Percentiles rank a stretch among this genome's conserved stretches.
phyloP scores from a whole-genome alignment of 2,329 filamentous ascomycete genomes.

The Claviceps purpurea region DNA sequence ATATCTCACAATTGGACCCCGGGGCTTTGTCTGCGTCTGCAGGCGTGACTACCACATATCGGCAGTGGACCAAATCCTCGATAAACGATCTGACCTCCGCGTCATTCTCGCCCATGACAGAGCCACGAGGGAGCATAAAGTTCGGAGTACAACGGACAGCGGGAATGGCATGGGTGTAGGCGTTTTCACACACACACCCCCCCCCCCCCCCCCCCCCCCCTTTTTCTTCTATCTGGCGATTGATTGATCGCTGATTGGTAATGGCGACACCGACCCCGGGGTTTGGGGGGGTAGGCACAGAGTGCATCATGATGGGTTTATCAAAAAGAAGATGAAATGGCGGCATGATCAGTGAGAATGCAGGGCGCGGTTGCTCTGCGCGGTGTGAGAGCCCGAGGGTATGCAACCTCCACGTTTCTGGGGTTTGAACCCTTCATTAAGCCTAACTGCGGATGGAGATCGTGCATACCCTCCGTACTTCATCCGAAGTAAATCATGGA shows the following conservation, averaged over 20 bases:
- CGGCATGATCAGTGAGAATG: neutral
- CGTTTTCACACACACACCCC: no score
- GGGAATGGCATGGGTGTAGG: neutral
- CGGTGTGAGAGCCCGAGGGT: neutral
- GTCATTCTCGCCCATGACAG: neutral
- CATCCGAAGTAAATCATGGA: neutral
- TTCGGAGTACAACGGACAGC: neutral
- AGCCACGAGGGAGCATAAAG: neutral
- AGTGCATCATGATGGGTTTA: neutral
- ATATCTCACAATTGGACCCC: conserved; percentile 8
- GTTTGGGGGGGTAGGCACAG: neutral
- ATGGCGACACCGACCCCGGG: no score
- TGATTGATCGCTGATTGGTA: no score
- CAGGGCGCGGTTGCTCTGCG: neutral
- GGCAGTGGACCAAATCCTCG: conserved; percentile 8
- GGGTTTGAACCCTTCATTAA: neutral
- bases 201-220: neutral
- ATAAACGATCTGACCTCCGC: conserved; percentile 5
- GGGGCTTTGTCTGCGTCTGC: conserved; percentile 1
- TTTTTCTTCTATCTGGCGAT: no score
- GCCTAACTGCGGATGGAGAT: conserved; percentile 13
- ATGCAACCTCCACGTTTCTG: neutral
- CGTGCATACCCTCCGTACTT: neutral
- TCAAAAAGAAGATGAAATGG: neutral
- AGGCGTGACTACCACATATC: conserved; percentile 10